phyloP scores from a whole-genome alignment of 345 rosid genomes.

The Hibiscus syriacus region DNA sequence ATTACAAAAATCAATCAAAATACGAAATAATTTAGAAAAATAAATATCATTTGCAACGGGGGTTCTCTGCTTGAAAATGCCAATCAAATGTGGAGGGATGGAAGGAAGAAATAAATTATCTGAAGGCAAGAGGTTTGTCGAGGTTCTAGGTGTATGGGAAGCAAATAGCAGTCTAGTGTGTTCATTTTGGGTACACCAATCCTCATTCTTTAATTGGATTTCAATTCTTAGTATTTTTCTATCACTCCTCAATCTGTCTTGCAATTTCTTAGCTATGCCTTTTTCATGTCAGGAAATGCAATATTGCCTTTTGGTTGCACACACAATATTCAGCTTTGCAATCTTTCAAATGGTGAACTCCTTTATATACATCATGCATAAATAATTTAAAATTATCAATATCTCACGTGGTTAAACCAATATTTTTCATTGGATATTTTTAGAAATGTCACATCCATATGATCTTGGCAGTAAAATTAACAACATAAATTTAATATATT shows the following conservation, averaged over 20 bases:
- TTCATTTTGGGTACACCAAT: neutral
- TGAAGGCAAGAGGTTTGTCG: slow-evolving; percentile 72
- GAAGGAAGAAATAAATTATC: slow-evolving; percentile 53
- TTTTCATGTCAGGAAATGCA: neutral
- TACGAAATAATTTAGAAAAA: too few species aligned
- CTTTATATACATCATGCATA: too few species aligned
- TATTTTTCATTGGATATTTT: too few species aligned
- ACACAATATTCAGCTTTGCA: too few species aligned
- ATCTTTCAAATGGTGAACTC: too few species aligned
- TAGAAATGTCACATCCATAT: too few species aligned
- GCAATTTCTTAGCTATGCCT: neutral
- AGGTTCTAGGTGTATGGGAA: slow-evolving; percentile 82
- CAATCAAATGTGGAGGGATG: slow-evolving; percentile 52
- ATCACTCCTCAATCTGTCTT: neutral
- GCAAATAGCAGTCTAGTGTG: slow-evolving; percentile 22
- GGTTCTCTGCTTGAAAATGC: slow-evolving; percentile 41
- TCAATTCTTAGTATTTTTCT: neutral
- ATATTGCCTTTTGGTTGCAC: neutral
- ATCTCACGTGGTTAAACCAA: too few species aligned
- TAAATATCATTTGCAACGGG: too few species aligned
- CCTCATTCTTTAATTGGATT: slow-evolving; percentile 33
- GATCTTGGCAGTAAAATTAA: too few species aligned
- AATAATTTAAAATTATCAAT: too few species aligned
- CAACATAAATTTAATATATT: too few species aligned
- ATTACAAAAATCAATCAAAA: too few species aligned